Evolutionary conservation across 495 filamentous ascomycete species (phyloP).

Genomic region (Rhypophila decipiens): DNA sequence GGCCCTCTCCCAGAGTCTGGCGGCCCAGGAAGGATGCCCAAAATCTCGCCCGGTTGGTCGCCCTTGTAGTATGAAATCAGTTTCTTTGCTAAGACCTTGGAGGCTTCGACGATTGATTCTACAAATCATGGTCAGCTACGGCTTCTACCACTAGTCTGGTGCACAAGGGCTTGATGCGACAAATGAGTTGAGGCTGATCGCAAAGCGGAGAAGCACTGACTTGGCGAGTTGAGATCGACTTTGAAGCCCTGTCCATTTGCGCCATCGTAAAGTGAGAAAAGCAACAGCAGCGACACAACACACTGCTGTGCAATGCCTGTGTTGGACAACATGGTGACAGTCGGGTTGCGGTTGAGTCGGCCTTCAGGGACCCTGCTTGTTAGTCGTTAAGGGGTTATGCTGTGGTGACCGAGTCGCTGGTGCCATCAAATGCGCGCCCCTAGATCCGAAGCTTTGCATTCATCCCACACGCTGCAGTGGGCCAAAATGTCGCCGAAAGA

Average conservation of each 20-base stretch:
- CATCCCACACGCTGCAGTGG: background rate
- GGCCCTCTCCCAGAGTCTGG: conserved; percentile 16
- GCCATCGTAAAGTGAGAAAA: conserved; percentile 1
- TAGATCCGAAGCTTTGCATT: background rate
- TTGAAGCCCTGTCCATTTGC: background rate
- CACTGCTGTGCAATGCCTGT: conserved; percentile 5
- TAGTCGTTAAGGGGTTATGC: background rate
- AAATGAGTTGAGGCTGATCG: too few species aligned
- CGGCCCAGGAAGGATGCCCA: conserved; percentile 37
- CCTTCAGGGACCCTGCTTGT: background rate
- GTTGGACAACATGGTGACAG: background rate
- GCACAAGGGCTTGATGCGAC: too few species aligned
- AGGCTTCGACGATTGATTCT: conserved; percentile 21
- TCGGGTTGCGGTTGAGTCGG: background rate
- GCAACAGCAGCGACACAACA: conserved; percentile 7
- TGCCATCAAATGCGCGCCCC: background rate
- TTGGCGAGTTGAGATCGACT: conserved; percentile 6
- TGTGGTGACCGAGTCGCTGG: background rate
- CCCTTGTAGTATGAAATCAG: conserved; percentile 61
- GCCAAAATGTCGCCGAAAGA: too few species aligned
- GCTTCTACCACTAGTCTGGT: too few species aligned
- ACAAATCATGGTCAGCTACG: too few species aligned
- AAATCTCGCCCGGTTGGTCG: conserved; percentile 51
- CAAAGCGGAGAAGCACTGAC: too few species aligned
- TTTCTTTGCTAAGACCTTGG: conserved; percentile 30